Conservation (phyloP, 2,329 filamentous ascomycete genomes). For the Fusarium equiseti region DNA sequence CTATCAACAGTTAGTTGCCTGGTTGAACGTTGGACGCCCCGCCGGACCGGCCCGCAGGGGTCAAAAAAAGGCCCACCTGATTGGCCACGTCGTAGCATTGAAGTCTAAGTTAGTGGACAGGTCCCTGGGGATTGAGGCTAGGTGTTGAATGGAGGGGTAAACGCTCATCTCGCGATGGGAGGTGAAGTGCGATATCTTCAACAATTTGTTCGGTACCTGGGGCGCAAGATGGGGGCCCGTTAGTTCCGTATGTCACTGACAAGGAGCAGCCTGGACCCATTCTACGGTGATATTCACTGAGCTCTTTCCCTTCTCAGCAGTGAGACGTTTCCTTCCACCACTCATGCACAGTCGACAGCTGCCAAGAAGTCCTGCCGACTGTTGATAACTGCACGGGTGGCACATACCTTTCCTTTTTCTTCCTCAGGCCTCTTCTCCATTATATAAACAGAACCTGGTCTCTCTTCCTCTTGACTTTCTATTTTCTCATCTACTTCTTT, state of each 20-base stretch:
- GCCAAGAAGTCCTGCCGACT: slow-evolving; percentile 26
- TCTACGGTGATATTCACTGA: slow-evolving; percentile 19
- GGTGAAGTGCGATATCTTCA: slow-evolving; percentile 20
- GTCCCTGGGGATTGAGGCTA: slow-evolving; percentile 19
- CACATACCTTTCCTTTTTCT: slow-evolving; percentile 7
- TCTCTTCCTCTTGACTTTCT: slow-evolving; percentile 18
- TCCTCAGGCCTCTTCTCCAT: slow-evolving; percentile 23
- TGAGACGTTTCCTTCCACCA: slow-evolving; percentile 34
- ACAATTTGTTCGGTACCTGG: slow-evolving; percentile 10
- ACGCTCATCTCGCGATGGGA: slow-evolving; percentile 7
- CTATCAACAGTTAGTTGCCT: slow-evolving; percentile 13
- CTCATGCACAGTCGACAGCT: slow-evolving; percentile 29
- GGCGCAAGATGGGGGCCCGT: neutral
- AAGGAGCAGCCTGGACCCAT: neutral
- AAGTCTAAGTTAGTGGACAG: slow-evolving; percentile 7
- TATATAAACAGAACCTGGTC: slow-evolving; percentile 36
- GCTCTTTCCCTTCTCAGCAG: slow-evolving; percentile 15
- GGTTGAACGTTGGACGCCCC: slow-evolving; percentile 23
- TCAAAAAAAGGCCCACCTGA: slow-evolving; percentile 12
- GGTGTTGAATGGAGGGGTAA: slow-evolving; percentile 31
- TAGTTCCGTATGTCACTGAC: neutral
- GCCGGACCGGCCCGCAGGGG: slow-evolving; percentile 45
- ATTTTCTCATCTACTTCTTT: slow-evolving; percentile 16
- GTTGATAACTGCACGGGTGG: slow-evolving; percentile 25
- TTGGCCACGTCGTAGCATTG: slow-evolving; percentile 23